Percentiles rank a stretch among this genome's conserved stretches.
Evolutionary conservation across 345 rosid species (phyloP).

Genomic region (sweet orange (Citrus sinensis)): DVS_A1.0 CM039162.1:29949501-29950000

Average conservation of each 20-base stretch:
- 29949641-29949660: constrained; percentile 57
- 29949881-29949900: constrained; percentile 66
- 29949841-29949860: constrained; percentile 52
- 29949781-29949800: constrained; percentile 43
- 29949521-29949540: constrained; percentile 60
- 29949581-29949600: constrained; percentile 38
- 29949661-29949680: constrained; percentile 53
- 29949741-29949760: constrained; percentile 22
- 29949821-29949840: constrained; percentile 65
- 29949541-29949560: constrained; percentile 42
- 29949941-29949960: constrained; percentile 83
- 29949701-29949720: constrained; percentile 81
- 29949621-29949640: constrained; percentile 59
- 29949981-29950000: constrained; percentile 85
- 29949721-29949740: constrained; percentile 63
- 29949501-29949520: constrained; percentile 45
- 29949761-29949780: constrained; percentile 55
- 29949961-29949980: constrained; percentile 93
- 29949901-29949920: constrained; percentile 78
- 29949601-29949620: constrained; percentile 43
- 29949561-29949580: constrained; percentile 53
- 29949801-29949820: constrained; percentile 62
- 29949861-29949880: constrained; percentile 74
- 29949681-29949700: constrained; percentile 52
- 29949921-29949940: constrained; percentile 84